Conservation (phyloP, 208 protist genomes). For the Angomonas desouzai region DNA sequence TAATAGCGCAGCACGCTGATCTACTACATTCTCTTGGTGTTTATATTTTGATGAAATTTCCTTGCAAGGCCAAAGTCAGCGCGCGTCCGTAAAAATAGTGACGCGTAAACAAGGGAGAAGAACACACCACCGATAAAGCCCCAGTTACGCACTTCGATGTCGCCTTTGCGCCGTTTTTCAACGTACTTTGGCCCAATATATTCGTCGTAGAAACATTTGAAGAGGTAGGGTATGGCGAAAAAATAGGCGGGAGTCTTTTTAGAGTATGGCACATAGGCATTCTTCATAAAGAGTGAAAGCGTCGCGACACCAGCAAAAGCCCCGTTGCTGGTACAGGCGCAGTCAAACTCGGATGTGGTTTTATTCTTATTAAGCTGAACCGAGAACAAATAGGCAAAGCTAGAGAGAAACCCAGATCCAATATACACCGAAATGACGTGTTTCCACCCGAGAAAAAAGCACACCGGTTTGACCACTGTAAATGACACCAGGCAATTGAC, state of each 20-base stretch:
- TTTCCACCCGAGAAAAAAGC: slow-evolving; percentile 51
- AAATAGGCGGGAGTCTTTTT: slow-evolving; percentile 46
- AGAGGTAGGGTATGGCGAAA: slow-evolving; percentile 53
- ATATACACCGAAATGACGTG: slow-evolving; percentile 54
- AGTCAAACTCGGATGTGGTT: slow-evolving; percentile 52
- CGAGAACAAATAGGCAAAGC: slow-evolving; percentile 79
- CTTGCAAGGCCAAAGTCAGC: slow-evolving; percentile 30
- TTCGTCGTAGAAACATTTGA: slow-evolving; percentile 78
- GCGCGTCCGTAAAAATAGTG: slow-evolving; percentile 56
- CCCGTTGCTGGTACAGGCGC: slow-evolving; percentile 68
- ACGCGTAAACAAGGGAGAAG: slow-evolving; percentile 71
- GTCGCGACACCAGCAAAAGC: slow-evolving; percentile 67
- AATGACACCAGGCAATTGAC: slow-evolving; percentile 54
- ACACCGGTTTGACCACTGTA: slow-evolving; percentile 59
- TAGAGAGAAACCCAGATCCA: slow-evolving; percentile 68
- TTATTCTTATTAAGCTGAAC: slow-evolving; percentile 48
- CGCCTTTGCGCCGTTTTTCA: slow-evolving; percentile 33
- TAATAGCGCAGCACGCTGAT: too few species aligned
- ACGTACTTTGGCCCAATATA: slow-evolving; percentile 64
- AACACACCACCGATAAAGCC: slow-evolving; percentile 80
- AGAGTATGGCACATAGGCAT: slow-evolving; percentile 52
- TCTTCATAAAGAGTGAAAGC: slow-evolving; percentile 62
- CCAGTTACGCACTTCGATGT: slow-evolving; percentile 78
- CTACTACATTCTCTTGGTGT: slow-evolving; percentile 5
- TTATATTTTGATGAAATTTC: slow-evolving; percentile 32